Percentiles rank a stretch among this genome's conserved stretches.
Conservation (phyloP, 257 asterid species). For the Craterostigma plantagineum region DNA sequence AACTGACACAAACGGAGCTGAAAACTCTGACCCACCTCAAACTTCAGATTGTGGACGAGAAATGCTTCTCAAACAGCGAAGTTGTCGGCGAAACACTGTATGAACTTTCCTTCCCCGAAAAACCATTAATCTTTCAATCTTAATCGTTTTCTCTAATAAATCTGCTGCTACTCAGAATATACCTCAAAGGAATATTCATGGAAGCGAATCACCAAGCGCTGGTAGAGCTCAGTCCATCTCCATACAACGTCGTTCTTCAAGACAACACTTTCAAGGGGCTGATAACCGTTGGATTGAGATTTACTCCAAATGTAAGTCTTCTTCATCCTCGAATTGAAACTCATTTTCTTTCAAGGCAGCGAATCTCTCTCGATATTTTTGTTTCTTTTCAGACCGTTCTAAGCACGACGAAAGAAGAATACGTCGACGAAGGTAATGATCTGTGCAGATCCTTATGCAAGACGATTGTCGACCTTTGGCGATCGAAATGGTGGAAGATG, state of each 20-base stretch:
- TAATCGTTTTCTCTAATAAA: background rate
- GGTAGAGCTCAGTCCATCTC: slow-evolving; percentile 33
- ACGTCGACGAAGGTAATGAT: slow-evolving; percentile 12
- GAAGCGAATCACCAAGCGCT: slow-evolving; percentile 35
- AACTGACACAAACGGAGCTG: slow-evolving; percentile 20
- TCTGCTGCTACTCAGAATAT: slow-evolving; percentile 20
- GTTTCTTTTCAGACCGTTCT: background rate
- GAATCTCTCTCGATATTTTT: slow-evolving; percentile 1
- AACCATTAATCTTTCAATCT: background rate
- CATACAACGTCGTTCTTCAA: slow-evolving; percentile 53
- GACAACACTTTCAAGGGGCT: slow-evolving; percentile 33
- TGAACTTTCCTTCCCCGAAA: background rate
- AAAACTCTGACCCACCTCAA: slow-evolving; percentile 35
- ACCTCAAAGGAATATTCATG: slow-evolving; percentile 39
- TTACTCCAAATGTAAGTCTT: slow-evolving; percentile 23
- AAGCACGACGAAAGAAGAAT: slow-evolving; percentile 11
- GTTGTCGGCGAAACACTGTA: slow-evolving; percentile 62
- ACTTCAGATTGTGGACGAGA: slow-evolving; percentile 43
- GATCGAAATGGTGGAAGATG: slow-evolving; percentile 28
- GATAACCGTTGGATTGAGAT: slow-evolving; percentile 42
- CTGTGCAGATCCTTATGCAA: slow-evolving; percentile 19
- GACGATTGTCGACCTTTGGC: slow-evolving; percentile 19
- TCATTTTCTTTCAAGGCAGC: background rate
- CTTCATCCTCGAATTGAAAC: background rate
- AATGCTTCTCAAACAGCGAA: slow-evolving; percentile 20